Evolutionary conservation across 2,329 filamentous ascomycete species (phyloP).

Genomic region (Zymoseptoria ardabiliae): DNA sequence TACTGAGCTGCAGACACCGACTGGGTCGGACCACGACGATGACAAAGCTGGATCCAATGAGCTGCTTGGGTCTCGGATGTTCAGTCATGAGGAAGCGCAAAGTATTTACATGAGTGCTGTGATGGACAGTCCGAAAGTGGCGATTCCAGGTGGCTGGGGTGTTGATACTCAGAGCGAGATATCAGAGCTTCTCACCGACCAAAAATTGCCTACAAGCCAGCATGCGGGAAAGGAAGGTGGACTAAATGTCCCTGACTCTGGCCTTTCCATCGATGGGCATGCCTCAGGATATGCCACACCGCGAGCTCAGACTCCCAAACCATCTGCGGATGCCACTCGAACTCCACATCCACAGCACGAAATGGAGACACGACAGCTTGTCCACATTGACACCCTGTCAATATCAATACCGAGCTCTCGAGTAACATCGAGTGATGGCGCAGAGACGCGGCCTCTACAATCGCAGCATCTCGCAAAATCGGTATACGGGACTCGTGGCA

Average conservation of each 20-base stretch:
- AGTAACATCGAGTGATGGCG: neutral
- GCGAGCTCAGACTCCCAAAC: slow-evolving; percentile 17
- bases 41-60: slow-evolving; percentile 15
- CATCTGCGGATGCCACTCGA: neutral
- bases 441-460: neutral
- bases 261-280: neutral
- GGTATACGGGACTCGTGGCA: slow-evolving; percentile 12
- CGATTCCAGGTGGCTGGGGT: slow-evolving; percentile 39
- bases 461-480: slow-evolving; percentile 1
- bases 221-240: neutral
- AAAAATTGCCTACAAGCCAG: neutral
- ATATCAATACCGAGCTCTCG: slow-evolving; percentile 2
- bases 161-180: slow-evolving; percentile 25
- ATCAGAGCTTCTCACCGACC: slow-evolving; percentile 1
- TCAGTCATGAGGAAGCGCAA: slow-evolving; percentile 71
- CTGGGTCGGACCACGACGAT: slow-evolving; percentile 1
- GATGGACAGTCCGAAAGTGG: slow-evolving; percentile 29
- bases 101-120: slow-evolving; percentile 79
- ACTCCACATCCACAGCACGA: neutral
- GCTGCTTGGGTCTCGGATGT: slow-evolving; percentile 55
- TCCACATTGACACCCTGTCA: slow-evolving; percentile 24
- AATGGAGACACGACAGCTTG: slow-evolving; percentile 2
- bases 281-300: slow-evolving; percentile 23
- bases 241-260: neutral
- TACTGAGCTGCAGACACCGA: slow-evolving; percentile 1